These are phyloP conservation scores for Phytophthora fragariaefolia DNA, from an alignment of 352 stramenopile species.

Conservation along the genomic window DNA sequence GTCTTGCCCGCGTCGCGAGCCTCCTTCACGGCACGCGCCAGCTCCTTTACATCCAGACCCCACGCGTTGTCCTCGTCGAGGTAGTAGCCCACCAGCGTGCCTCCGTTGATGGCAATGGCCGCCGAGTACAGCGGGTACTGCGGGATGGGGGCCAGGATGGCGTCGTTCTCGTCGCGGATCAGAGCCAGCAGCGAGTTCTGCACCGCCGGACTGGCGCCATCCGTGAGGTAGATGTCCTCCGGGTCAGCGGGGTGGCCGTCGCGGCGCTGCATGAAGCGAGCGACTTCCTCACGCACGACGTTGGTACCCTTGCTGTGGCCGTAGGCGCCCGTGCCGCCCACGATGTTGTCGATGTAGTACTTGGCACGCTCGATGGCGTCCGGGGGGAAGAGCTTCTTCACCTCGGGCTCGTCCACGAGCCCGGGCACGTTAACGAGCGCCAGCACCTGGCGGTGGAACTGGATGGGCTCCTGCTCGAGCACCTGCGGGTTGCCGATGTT, in stretches of 20 bases:
- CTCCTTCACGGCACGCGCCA: conserved; percentile 91
- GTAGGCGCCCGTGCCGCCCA: conserved; percentile 92
- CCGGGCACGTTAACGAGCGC: conserved; percentile 90
- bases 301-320: conserved; percentile 92
- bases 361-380: conserved; percentile 90
- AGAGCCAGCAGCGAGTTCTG: conserved; percentile 93
- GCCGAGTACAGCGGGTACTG: conserved; percentile 99
- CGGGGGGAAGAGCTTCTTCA: conserved; percentile 80
- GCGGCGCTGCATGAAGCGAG: conserved; percentile 86
- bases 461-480: conserved; percentile 95
- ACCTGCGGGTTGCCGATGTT: conserved; percentile 99
- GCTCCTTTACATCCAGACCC: conserved; percentile 88
- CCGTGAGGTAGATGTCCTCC: conserved; percentile 97
- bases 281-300: conserved; percentile 91
- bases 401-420: conserved; percentile 85
- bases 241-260: conserved; percentile 92
- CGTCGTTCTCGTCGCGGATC: conserved; percentile 87
- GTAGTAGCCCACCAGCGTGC: conserved; percentile 96
- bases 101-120: conserved; percentile 95
- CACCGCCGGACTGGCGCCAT: conserved; percentile 96
- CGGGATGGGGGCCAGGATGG: conserved; percentile 97
- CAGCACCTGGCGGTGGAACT: conserved; percentile 94
- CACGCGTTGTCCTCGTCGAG: conserved; percentile 96
- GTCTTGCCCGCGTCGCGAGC: conserved; percentile 91
- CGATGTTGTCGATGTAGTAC: conserved; percentile 89